Evolutionary conservation across 768 basidiomycete species (phyloP).

Genomic region (Macrolepiota albuminosa): DNA sequence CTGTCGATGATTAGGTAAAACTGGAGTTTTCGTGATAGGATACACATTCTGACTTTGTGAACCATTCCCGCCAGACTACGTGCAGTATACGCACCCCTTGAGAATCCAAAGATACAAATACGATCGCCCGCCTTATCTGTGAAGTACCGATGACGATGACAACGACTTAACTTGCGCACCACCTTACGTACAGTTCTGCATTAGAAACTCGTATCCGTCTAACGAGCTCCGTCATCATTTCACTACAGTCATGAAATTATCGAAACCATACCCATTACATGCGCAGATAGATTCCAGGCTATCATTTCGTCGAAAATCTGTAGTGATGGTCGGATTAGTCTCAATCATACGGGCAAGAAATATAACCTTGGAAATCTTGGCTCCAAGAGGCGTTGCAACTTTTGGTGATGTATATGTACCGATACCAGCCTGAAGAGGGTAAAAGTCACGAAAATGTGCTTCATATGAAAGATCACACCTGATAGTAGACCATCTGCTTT

Average conservation of each 20-base stretch:
- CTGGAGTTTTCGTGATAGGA: constrained; percentile 26
- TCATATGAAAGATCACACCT: constrained; percentile 24
- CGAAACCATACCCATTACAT: constrained; percentile 39
- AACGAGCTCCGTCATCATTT: neutral
- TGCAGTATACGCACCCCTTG: constrained; percentile 54
- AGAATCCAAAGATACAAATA: constrained; percentile 64
- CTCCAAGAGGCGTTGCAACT: constrained; percentile 38
- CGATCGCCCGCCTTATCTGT: constrained; percentile 34
- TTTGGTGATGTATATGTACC: constrained; percentile 46
- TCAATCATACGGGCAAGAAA: neutral
- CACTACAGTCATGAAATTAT: neutral
- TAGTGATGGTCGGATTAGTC: neutral
- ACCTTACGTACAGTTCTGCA: constrained; percentile 45
- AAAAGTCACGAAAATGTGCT: neutral
- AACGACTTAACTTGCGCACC: neutral
- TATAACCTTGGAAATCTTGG: constrained; percentile 37
- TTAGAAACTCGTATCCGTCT: constrained; percentile 56
- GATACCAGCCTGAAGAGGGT: constrained; percentile 40
- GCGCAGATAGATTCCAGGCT: constrained; percentile 46
- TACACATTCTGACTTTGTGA: constrained; percentile 37
- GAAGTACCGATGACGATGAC: neutral
- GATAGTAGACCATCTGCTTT: constrained; percentile 54
- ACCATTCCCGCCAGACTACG: constrained; percentile 53
- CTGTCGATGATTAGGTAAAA: constrained; percentile 15
- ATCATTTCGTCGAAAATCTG: constrained; percentile 38